Evolutionary conservation across 768 basidiomycete species (phyloP).

Genomic region (Termitomyces sp.): DNA sequence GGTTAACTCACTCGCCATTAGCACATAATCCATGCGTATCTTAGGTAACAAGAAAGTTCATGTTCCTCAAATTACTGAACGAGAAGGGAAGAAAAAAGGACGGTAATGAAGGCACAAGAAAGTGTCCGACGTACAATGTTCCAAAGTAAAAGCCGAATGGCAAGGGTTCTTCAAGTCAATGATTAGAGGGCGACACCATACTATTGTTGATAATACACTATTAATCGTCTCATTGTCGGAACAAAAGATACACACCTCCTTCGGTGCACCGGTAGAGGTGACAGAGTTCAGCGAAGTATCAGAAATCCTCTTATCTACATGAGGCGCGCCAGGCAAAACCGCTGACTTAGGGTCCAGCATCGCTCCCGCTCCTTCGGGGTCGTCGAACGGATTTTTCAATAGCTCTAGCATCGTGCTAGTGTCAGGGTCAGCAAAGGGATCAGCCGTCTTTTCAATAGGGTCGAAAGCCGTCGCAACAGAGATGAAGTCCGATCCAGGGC

Average conservation of each 20-base stretch:
- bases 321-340: slow-evolving; percentile 6
- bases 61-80: neutral
- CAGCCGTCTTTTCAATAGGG: neutral
- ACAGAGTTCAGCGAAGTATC: neutral
- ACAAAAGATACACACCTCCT: neutral
- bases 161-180: too few species aligned
- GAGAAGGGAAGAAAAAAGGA: neutral
- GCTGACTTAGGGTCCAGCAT: slow-evolving; percentile 3
- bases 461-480: neutral
- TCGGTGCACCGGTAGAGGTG: neutral
- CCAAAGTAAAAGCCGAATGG: neutral
- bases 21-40: neutral
- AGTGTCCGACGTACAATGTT: neutral
- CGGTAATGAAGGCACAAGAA: neutral
- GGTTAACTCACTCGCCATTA: neutral
- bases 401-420: neutral
- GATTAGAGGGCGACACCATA: neutral
- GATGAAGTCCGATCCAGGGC: neutral
- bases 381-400: slow-evolving; percentile 15
- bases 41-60: neutral
- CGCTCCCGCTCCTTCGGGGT: neutral
- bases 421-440: slow-evolving; percentile 16
- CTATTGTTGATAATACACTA: neutral
- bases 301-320: slow-evolving; percentile 3
- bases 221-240: neutral